phyloP scores from a whole-genome alignment of 1,284 basidiomycete species.

The Ustilago lituana region DNA sequence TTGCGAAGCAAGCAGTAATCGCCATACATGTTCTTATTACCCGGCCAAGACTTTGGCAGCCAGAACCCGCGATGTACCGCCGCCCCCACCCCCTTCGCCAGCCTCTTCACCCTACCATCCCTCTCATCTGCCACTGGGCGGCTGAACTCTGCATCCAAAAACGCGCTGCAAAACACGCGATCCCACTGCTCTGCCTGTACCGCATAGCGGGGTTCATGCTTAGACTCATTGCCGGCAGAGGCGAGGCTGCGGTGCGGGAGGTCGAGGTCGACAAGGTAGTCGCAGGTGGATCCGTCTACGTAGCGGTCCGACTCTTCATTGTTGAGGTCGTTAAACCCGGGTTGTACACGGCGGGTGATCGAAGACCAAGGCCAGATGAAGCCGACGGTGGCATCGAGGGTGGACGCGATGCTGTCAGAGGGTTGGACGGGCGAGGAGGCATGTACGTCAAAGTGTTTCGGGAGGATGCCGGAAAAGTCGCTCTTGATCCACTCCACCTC shows the following conservation, averaged over 20 bases:
- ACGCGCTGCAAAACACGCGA: slow-evolving; percentile 49
- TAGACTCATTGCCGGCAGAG: slow-evolving; percentile 4
- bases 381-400: slow-evolving; percentile 69
- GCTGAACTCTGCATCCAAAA: slow-evolving; percentile 59
- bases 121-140: slow-evolving; percentile 21
- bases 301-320: slow-evolving; percentile 80
- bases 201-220: slow-evolving; percentile 50
- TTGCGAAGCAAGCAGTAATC: slow-evolving; percentile 58
- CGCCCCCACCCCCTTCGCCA: slow-evolving; percentile 11
- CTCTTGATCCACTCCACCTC: slow-evolving; percentile 87
- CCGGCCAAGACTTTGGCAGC: slow-evolving; percentile 49
- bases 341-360: slow-evolving; percentile 75
- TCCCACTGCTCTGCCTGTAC: slow-evolving; percentile 37
- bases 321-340: slow-evolving; percentile 88
- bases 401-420: neutral
- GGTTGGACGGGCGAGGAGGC: slow-evolving; percentile 10
- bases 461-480: slow-evolving; percentile 87
- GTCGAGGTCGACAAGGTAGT: slow-evolving; percentile 63
- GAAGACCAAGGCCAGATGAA: slow-evolving; percentile 48
- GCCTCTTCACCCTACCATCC: slow-evolving; percentile 4
- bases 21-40: slow-evolving; percentile 48
- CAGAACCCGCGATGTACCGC: slow-evolving; percentile 54
- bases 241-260: slow-evolving; percentile 35
- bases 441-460: slow-evolving; percentile 75
- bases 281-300: slow-evolving; percentile 70